phyloP scores from a whole-genome alignment of 129 eudicot genomes.

The Centrapalus pauciflorus region DNA sequence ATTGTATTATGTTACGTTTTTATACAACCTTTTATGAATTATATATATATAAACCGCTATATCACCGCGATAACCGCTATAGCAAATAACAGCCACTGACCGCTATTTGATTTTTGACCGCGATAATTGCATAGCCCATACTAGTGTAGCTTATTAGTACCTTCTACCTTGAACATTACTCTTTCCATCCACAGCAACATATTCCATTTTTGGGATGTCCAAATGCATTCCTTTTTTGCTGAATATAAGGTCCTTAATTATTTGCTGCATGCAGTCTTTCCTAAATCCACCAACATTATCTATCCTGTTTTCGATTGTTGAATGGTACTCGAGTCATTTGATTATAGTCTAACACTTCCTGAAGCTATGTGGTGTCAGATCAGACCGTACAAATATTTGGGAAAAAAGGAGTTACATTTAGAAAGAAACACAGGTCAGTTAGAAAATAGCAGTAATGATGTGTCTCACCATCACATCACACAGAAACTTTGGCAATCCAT shows the following conservation, averaged over 20 bases:
- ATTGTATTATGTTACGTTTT: too few species aligned
- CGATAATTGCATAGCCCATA: too few species aligned
- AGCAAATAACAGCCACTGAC: too few species aligned
- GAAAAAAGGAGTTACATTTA: neutral
- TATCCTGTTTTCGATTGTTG: neutral
- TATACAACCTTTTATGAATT: too few species aligned
- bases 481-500: conserved; percentile 88
- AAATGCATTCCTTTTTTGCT: neutral
- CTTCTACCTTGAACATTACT: neutral
- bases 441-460: neutral
- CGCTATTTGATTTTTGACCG: too few species aligned
- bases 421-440: neutral
- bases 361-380: neutral
- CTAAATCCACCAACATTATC: neutral
- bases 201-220: conserved; percentile 1
- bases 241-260: neutral
- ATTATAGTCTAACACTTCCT: neutral
- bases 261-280: neutral
- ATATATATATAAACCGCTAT: too few species aligned
- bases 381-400: neutral
- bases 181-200: neutral
- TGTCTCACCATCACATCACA: conserved; percentile 96
- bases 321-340: neutral
- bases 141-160: conserved; percentile 8
- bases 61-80: too few species aligned